A percentile compares a stretch with the other conserved stretches of the same genome.
Conservation (phyloP, 2,329 filamentous ascomycete genomes). For the Pseudocercospora ulei region DNA sequence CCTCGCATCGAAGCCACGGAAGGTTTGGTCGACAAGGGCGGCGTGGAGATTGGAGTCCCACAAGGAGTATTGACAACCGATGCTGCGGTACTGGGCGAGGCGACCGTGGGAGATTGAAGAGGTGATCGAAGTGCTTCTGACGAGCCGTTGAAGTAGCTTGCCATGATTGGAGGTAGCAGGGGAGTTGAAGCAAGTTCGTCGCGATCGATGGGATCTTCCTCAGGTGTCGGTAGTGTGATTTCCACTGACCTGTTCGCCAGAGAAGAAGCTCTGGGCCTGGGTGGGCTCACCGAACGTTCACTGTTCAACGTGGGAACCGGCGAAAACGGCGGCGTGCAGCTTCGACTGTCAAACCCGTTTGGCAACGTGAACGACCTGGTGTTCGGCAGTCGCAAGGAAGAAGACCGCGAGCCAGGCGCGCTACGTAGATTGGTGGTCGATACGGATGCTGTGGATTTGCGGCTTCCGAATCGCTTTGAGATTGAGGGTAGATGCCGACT, state of each 20-base stretch:
- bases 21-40: conserved; percentile 65
- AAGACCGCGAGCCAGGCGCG: conserved; percentile 39
- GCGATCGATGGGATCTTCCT: conserved; percentile 44
- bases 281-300: conserved; percentile 18
- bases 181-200: conserved; percentile 67
- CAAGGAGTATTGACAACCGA: conserved; percentile 42
- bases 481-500: conserved; percentile 44
- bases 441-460: conserved; percentile 35
- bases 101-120: conserved; percentile 74
- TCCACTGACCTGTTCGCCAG: conserved; percentile 18
- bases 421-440: conserved; percentile 29
- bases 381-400: conserved; percentile 72
- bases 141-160: conserved; percentile 44
- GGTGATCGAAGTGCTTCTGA: conserved; percentile 61
- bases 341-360: conserved; percentile 31
- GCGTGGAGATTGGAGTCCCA: conserved; percentile 51
- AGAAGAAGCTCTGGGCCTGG: conserved; percentile 15
- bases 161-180: conserved; percentile 71
- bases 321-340: conserved; percentile 32
- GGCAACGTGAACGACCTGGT: conserved; percentile 46
- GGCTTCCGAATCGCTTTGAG: conserved; percentile 46
- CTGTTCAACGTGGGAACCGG: conserved; percentile 15
- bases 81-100: conserved; percentile 45
- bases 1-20: conserved; percentile 65
- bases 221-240: conserved; percentile 22